Evolutionary conservation across 768 basidiomycete genomes (phyloP).

Genomic region (Phaeotremella skinneri): DNA sequence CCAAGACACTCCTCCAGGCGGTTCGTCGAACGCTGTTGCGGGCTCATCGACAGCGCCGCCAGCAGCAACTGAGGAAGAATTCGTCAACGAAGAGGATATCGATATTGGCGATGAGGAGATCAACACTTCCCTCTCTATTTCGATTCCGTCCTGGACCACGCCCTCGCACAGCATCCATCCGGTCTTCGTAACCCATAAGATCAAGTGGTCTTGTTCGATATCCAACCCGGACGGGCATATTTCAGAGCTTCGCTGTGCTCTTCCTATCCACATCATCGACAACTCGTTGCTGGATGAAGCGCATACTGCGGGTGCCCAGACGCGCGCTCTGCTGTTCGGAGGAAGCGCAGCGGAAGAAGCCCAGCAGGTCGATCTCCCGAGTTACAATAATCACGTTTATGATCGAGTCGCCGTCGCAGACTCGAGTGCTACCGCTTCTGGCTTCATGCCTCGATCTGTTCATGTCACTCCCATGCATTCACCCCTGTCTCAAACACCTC

Average conservation of each 20-base stretch:
- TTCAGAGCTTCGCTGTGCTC: slow-evolving; percentile 89
- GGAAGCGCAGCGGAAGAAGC: slow-evolving; percentile 56
- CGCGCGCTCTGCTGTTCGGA: slow-evolving; percentile 69
- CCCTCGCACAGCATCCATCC: slow-evolving; percentile 76
- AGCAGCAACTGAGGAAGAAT: no score
- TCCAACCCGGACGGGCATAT: slow-evolving; percentile 85
- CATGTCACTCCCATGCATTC: slow-evolving; percentile 35
- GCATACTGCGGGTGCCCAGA: slow-evolving; percentile 65
- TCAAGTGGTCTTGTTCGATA: slow-evolving; percentile 67
- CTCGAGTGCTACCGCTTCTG: slow-evolving; percentile 31
- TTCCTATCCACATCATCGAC: slow-evolving; percentile 83
- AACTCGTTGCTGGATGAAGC: slow-evolving; percentile 71
- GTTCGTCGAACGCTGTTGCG: slow-evolving; percentile 19
- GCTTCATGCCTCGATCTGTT: slow-evolving; percentile 26
- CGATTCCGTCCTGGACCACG: slow-evolving; percentile 62
- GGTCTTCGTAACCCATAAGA: slow-evolving; percentile 67
- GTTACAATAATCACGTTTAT: slow-evolving; percentile 81
- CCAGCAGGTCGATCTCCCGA: slow-evolving; percentile 74
- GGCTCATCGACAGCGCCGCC: slow-evolving; percentile 10
- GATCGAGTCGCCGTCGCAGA: slow-evolving; percentile 67
- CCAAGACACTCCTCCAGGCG: slow-evolving; percentile 6
- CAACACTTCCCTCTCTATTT: slow-evolving; percentile 61
- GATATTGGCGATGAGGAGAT: slow-evolving; percentile 54
- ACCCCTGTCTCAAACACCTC: slow-evolving; percentile 37
- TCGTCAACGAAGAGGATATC: slow-evolving; percentile 39